Percentiles rank a stretch among this genome's conserved stretches.
Conservation (phyloP, 768 basidiomycete genomes). For the Hemileccinum rubropunctum region DNA sequence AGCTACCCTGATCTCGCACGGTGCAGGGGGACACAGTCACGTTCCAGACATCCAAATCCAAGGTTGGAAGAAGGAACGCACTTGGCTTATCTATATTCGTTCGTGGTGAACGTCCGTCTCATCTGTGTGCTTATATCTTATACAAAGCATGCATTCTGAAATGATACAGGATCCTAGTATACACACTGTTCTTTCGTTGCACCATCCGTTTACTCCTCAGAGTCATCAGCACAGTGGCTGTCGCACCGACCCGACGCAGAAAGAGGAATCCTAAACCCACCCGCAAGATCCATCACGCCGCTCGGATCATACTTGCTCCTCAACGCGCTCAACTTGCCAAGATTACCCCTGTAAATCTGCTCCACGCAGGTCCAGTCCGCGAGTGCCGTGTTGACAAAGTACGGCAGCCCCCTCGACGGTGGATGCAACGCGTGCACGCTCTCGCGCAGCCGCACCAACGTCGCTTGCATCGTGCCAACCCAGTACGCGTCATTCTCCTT, state of each 20-base stretch:
- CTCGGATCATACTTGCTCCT: conserved; percentile 11
- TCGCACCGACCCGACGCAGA: background rate
- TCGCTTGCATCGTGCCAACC: conserved; percentile 2
- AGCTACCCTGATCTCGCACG: no score
- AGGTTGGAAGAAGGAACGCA: no score
- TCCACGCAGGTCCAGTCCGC: background rate
- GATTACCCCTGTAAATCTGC: conserved; percentile 8
- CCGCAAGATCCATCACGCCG: conserved; percentile 8
- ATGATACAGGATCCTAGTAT: no score
- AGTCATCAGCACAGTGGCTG: background rate
- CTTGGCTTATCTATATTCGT: no score
- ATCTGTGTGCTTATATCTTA: no score
- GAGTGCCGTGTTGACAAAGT: conserved; percentile 9
- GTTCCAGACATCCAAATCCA: no score
- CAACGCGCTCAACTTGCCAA: background rate
- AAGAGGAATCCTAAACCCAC: conserved; percentile 18
- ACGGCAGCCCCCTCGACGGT: background rate
- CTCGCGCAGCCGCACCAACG: background rate
- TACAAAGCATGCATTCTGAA: no score
- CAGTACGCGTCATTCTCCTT: conserved; percentile 8
- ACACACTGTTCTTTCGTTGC: no score
- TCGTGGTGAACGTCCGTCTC: no score
- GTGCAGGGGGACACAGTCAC: no score
- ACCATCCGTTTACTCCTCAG: no score
- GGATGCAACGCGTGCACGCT: background rate